Evolutionary conservation across 192 early-diverging fungal genomes (phyloP), one percentile per base, ranked within the genome.

Genomic region (Kappamyces sp.): DNA sequence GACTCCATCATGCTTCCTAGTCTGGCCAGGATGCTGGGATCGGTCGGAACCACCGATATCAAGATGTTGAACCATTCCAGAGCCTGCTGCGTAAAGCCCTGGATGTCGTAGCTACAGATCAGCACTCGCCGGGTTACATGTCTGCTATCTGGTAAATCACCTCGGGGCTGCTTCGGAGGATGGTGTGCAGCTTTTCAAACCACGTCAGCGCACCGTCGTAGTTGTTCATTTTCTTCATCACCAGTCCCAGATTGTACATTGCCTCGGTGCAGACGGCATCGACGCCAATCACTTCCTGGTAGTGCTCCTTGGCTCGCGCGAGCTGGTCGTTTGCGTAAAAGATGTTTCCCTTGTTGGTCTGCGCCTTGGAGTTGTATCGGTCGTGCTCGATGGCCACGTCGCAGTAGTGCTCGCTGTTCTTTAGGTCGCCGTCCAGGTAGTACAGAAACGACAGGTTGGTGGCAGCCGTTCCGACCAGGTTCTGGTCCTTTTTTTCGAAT

Each of bases 11-110:
- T 70, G 36, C 68, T 68, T 6, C 81, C 81, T 34, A 83, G 66
- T 43, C 67, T 58, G 2, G 77, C 74, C 7, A 83, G 65, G 1
- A 81, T 73, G 3, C 70, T 63, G 31, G 81, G 78, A 57, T 83
- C 81, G 5, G 81, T 81, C 15, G 81, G 81, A 2, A 80, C 75
- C 4, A 83, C 78, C 0, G 81, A 83, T 7, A 83, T 74, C 2
- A 83, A 60, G 32, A 83, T 74, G 62, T 79, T 82, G 62, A 72
- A 81, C 81, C 81, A 83, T 62, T 83, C 81, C 63, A 82, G 64
- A 3, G 78, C 75, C 50, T 74, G 75, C 35, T 62, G 62, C 5
- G 72, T 40, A 42, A 70, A 70, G 43, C 78, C 78, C 43, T 71
- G 61, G 40, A 71, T 75, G 47, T 83, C 81, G 50, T 72, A 73